These are phyloP conservation scores for Sanghuangporus weigelae DNA, from an alignment of 1,284 basidiomycete genomes.

Conservation along the genomic window DNA sequence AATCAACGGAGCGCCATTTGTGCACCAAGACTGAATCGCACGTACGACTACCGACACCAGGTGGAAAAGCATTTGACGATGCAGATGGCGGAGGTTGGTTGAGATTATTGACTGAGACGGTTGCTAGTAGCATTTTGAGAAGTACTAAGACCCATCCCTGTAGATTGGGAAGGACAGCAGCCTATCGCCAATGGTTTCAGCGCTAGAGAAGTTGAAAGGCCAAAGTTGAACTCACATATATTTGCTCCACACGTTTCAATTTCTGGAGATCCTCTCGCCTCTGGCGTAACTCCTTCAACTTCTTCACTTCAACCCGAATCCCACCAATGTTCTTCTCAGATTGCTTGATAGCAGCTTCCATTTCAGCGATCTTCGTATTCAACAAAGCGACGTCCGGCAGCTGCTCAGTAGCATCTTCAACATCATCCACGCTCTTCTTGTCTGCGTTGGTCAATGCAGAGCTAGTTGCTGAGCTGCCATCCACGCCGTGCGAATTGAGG, in stretches of 20 bases:
- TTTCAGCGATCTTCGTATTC: conserved; percentile 66
- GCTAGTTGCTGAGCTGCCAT: not conserved
- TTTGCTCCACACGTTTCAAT: conserved; percentile 81
- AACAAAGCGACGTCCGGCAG: conserved; percentile 65
- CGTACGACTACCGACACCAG: conserved; percentile 66
- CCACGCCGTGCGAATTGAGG: conserved; percentile 5
- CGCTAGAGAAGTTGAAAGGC: not conserved
- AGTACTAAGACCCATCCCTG: conserved; percentile 87
- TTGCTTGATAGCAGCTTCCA: conserved; percentile 50
- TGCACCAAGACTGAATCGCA: conserved; percentile 7
- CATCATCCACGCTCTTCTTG: conserved; percentile 9
- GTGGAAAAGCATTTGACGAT: conserved; percentile 60
- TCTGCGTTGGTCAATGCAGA: conserved; percentile 1
- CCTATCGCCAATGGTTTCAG: conserved; percentile 34
- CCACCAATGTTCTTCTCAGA: conserved; percentile 35
- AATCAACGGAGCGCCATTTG: not conserved
- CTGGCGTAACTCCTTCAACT: conserved; percentile 45
- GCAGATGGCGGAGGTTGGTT: conserved; percentile 54
- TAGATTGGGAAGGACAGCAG: conserved; percentile 74
- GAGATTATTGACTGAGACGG: conserved; percentile 73
- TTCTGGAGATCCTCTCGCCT: conserved; percentile 76
- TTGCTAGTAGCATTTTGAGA: conserved; percentile 83
- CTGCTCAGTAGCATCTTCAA: conserved; percentile 50
- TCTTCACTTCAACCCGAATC: conserved; percentile 46
- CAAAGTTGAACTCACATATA: conserved; percentile 67